Conservation (phyloP, 2,329 filamentous ascomycete species). For the Plectosphaerella cucumerina region DNA sequence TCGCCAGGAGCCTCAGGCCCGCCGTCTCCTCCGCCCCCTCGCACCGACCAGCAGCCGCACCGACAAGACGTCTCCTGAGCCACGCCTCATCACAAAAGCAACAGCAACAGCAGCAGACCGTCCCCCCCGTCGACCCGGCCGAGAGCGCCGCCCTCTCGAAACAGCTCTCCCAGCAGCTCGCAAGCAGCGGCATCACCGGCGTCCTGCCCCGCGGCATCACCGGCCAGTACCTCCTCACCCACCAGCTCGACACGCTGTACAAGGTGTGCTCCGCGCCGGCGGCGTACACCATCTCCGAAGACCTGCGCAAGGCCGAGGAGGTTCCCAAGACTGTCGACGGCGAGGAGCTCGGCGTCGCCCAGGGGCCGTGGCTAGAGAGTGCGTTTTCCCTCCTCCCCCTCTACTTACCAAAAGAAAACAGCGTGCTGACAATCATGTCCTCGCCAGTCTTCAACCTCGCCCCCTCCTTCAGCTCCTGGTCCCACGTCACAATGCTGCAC, state of each 20-base stretch:
- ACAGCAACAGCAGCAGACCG: background rate
- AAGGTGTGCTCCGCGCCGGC: slow-evolving; percentile 69
- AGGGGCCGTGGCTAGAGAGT: slow-evolving; percentile 82
- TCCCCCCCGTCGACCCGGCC: background rate
- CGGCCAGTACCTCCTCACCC: slow-evolving; percentile 43
- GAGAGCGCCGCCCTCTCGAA: background rate
- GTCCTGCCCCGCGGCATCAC: slow-evolving; percentile 61
- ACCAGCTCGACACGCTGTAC: slow-evolving; percentile 60
- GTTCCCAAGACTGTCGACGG: slow-evolving; percentile 71
- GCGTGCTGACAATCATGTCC: slow-evolving; percentile 1
- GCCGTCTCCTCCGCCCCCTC: slow-evolving; percentile 8
- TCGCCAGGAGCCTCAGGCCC: slow-evolving; percentile 24
- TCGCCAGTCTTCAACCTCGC: slow-evolving; percentile 68
- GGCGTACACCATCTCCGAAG: slow-evolving; percentile 70
- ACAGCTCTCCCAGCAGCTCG: slow-evolving; percentile 10
- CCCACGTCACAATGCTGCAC: slow-evolving; percentile 92
- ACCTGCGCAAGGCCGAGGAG: slow-evolving; percentile 59
- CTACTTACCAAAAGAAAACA: background rate
- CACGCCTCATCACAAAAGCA: slow-evolving; percentile 17
- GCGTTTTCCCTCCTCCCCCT: slow-evolving; percentile 20
- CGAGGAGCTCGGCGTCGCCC: slow-evolving; percentile 74
- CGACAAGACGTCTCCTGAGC: slow-evolving; percentile 29
- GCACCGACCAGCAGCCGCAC: slow-evolving; percentile 5
- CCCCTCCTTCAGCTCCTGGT: slow-evolving; percentile 93
- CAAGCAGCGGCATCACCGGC: slow-evolving; percentile 18